Evolutionary conservation across 1,139 yeast genomes (phyloP).

Genomic region (Ashbya aceris): DNA sequence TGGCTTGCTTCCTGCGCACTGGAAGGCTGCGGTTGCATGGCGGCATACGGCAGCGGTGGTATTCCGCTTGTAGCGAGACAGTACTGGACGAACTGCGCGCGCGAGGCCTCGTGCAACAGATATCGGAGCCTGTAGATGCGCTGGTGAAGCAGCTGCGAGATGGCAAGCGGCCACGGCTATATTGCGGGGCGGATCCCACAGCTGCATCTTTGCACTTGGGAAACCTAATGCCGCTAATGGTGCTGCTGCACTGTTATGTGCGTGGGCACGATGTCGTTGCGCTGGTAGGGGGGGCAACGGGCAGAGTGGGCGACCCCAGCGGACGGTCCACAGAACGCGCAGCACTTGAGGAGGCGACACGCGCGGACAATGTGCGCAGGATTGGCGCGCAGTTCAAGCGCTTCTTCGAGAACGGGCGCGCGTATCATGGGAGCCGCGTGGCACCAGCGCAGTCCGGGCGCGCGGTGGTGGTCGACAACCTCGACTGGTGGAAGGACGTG

Average conservation of each 20-base stretch:
- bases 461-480: constrained; percentile 49
- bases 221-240: constrained; percentile 77
- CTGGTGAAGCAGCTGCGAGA: constrained; percentile 18
- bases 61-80: neutral
- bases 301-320: constrained; percentile 94
- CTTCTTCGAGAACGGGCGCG: constrained; percentile 56
- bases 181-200: constrained; percentile 96
- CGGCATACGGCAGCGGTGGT: neutral
- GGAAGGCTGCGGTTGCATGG: neutral
- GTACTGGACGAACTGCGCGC: constrained; percentile 17
- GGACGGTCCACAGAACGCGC: constrained; percentile 75
- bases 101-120: constrained; percentile 32
- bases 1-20: neutral
- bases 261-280: constrained; percentile 80
- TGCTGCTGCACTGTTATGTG: constrained; percentile 70
- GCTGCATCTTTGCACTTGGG: constrained; percentile 88
- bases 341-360: constrained; percentile 41
- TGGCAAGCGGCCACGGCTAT: constrained; percentile 43
- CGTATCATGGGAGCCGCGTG: constrained; percentile 49
- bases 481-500: constrained; percentile 78
- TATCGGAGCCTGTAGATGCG: constrained; percentile 24
- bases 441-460: constrained; percentile 35
- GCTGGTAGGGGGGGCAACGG: constrained; percentile 96
- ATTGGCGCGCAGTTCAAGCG: constrained; percentile 54
- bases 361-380: constrained; percentile 48